phyloP scores from a whole-genome alignment of 331 rosid species.

The Malus hybrid region DNA sequence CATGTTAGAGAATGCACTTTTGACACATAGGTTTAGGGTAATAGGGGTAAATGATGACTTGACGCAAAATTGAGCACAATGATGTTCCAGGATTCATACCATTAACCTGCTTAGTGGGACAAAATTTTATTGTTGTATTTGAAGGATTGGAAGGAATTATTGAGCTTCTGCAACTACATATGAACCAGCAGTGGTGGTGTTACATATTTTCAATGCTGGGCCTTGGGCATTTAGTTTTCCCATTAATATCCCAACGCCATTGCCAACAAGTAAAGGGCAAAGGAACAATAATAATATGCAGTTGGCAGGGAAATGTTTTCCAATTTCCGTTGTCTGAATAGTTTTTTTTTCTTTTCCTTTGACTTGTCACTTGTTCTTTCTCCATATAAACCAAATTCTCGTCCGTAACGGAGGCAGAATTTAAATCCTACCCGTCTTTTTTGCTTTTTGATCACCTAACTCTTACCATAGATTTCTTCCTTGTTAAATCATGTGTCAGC shows the following conservation, averaged over 20 bases:
- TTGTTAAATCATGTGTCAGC: no score
- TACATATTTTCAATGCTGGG: background rate
- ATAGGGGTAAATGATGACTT: no score
- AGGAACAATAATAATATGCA: background rate
- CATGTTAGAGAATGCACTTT: no score
- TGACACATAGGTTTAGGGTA: no score
- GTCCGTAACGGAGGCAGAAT: background rate
- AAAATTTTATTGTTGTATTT: no score
- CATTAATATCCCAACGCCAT: conserved; percentile 10
- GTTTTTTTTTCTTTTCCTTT: background rate
- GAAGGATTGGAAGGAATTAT: no score
- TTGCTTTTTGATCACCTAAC: no score
- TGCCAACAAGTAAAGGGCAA: background rate
- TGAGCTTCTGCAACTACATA: no score
- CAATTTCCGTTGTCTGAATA: background rate
- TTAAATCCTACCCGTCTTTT: background rate
- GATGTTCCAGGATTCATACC: fast-evolving
- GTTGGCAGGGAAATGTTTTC: background rate
- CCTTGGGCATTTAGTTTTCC: conserved; percentile 1
- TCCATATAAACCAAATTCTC: background rate
- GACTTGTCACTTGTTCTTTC: background rate
- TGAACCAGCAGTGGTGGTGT: no score
- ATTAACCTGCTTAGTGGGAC: fast-evolving
- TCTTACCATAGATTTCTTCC: background rate
- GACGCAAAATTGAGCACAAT: no score